Percentiles rank a stretch among this genome's conserved stretches.
Evolutionary conservation across 2,329 filamentous ascomycete species (phyloP).

Genomic region (Pezicula radicicola): DNA sequence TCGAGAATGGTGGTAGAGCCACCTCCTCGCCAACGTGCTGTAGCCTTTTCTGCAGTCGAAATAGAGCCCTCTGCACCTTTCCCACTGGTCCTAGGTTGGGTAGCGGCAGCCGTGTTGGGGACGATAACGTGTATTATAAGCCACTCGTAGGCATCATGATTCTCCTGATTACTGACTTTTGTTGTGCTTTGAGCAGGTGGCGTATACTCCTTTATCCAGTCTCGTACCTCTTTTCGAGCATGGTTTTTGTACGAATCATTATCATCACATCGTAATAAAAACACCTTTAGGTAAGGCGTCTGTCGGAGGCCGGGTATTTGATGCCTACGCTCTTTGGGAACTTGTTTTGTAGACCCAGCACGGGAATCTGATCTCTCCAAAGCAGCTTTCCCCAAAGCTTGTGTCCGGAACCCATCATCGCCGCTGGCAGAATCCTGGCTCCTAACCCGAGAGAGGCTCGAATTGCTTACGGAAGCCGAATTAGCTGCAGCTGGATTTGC

Average conservation of each 20-base stretch:
- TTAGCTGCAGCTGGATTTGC: slow-evolving; percentile 31
- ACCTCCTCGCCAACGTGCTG: slow-evolving; percentile 73
- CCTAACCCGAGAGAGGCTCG: slow-evolving; percentile 30
- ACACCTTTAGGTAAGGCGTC: slow-evolving; percentile 90
- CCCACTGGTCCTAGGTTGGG: slow-evolving; percentile 65
- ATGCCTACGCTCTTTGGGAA: slow-evolving; percentile 66
- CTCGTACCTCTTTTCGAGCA: slow-evolving; percentile 73
- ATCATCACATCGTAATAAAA: slow-evolving; percentile 89
- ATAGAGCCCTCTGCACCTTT: slow-evolving; percentile 48
- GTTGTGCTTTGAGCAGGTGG: slow-evolving; percentile 50
- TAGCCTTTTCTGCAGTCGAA: slow-evolving; percentile 60
- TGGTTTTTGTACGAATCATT: slow-evolving; percentile 88
- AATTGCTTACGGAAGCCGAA: slow-evolving; percentile 27
- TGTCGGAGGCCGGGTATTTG: slow-evolving; percentile 92
- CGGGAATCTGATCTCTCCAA: slow-evolving; percentile 21
- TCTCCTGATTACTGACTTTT: slow-evolving; percentile 70
- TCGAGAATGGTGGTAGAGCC: slow-evolving; percentile 82
- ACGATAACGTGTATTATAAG: slow-evolving; percentile 89
- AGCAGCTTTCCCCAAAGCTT: slow-evolving; percentile 41
- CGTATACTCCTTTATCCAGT: slow-evolving; percentile 84
- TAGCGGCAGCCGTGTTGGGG: slow-evolving; percentile 78
- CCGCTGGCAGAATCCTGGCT: slow-evolving; percentile 32
- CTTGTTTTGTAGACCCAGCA: slow-evolving; percentile 12
- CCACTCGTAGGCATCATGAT: slow-evolving; percentile 97
- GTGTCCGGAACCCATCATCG: slow-evolving; percentile 61